These are phyloP conservation scores for Candida gorgasii DNA, from an alignment of 805 yeast genomes.

Conservation along the genomic window DNA sequence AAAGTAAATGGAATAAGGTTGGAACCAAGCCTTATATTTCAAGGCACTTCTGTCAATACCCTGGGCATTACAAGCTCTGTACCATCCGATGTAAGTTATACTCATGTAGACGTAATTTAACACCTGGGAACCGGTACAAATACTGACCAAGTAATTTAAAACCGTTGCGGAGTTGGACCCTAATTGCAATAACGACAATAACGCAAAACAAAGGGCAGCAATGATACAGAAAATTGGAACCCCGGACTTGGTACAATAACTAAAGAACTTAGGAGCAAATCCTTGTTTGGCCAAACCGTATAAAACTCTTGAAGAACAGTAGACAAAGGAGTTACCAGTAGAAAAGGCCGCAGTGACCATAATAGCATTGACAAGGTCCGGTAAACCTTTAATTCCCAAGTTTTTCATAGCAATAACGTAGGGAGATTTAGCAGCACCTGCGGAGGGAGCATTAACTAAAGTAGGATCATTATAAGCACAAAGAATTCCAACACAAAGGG, in stretches of 20 bases:
- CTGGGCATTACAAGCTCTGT: conserved; percentile 42
- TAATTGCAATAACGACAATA: conserved; percentile 27
- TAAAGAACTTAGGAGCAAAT: conserved; percentile 68
- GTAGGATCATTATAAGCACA: conserved; percentile 23
- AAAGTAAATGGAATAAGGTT: conserved; percentile 37
- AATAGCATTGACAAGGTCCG: conserved; percentile 77
- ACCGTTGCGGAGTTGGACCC: conserved; percentile 32
- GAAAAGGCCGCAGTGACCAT: conserved; percentile 75
- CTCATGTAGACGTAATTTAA: conserved; percentile 48
- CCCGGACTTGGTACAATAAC: conserved; percentile 59
- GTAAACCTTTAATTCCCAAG: conserved; percentile 64
- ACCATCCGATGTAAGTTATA: conserved; percentile 47
- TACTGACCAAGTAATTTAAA: conserved; percentile 46
- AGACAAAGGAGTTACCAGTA: conserved; percentile 81
- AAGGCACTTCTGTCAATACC: conserved; percentile 37
- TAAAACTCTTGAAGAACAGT: conserved; percentile 66
- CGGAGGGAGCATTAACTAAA: conserved; percentile 18
- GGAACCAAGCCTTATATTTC: conserved; percentile 44
- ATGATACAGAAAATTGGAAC: conserved; percentile 64
- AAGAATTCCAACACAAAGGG: conserved; percentile 24
- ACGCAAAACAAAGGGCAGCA: conserved; percentile 30
- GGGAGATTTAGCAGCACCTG: conserved; percentile 57
- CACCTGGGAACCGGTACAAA: conserved; percentile 49
- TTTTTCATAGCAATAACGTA: conserved; percentile 79
- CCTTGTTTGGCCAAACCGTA: conserved; percentile 73